Percentiles rank a stretch among this genome's conserved stretches.
Conservation (phyloP, 2,329 filamentous ascomycete species). For the Mollisiaceae sp. region DNA sequence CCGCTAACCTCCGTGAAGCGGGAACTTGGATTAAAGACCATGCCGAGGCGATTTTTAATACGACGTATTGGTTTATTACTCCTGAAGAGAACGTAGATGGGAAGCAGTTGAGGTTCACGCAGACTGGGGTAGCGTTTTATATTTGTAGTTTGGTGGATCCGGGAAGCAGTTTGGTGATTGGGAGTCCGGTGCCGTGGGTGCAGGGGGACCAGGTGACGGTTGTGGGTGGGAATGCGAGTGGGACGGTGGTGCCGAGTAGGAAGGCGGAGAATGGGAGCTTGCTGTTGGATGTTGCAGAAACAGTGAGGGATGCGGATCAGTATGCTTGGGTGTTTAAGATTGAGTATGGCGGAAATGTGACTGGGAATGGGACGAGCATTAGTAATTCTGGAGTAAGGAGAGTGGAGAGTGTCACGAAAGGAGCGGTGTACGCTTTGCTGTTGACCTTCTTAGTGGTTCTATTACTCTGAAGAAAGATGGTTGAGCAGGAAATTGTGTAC, state of each 20-base stretch:
- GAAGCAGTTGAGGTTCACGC: slow-evolving; percentile 19
- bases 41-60: slow-evolving; percentile 60
- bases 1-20: slow-evolving; percentile 52
- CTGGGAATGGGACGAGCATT: neutral
- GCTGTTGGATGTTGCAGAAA: neutral
- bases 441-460: neutral
- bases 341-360: slow-evolving; percentile 2
- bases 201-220: slow-evolving; percentile 22
- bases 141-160: slow-evolving; percentile 18
- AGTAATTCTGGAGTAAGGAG: neutral
- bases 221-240: slow-evolving; percentile 22
- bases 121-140: slow-evolving; percentile 24
- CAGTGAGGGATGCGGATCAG: slow-evolving; percentile 9
- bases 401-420: neutral
- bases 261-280: slow-evolving; percentile 7
- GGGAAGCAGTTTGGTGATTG: slow-evolving; percentile 1
- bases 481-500: neutral
- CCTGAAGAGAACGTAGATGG: slow-evolving; percentile 33
- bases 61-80: slow-evolving; percentile 51
- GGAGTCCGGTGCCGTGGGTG: slow-evolving; percentile 10
- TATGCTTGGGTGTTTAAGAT: slow-evolving; percentile 25
- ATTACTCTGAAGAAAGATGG: neutral
- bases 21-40: slow-evolving; percentile 59
- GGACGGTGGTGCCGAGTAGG: slow-evolving; percentile 13
- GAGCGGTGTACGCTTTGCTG: neutral